phyloP scores from a whole-genome alignment of 257 asterid species.

The Ballota nigra region DNA sequence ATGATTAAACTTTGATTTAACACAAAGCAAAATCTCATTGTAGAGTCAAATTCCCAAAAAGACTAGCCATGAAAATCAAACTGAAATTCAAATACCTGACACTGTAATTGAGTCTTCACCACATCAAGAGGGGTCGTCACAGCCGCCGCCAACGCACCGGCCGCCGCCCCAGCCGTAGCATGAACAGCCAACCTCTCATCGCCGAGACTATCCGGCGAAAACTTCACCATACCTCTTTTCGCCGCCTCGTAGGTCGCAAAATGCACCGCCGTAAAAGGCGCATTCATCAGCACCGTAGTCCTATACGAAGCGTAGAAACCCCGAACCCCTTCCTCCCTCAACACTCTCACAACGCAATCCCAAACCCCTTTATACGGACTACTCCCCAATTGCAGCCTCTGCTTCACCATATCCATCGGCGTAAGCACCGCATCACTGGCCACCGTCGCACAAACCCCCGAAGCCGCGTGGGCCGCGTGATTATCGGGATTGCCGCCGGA shows the following conservation, averaged over 20 bases:
- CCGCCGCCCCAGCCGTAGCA: slow-evolving; percentile 96
- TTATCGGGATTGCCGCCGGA: slow-evolving; percentile 72
- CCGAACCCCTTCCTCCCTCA: slow-evolving; percentile 75
- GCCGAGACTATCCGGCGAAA: slow-evolving; percentile 55
- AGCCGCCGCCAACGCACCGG: slow-evolving; percentile 87
- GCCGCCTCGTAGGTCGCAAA: slow-evolving; percentile 88
- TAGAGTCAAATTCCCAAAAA: too few relatives aligned
- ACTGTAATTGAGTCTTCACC: slow-evolving; percentile 92
- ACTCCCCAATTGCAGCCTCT: slow-evolving; percentile 79
- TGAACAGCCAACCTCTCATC: slow-evolving; percentile 77
- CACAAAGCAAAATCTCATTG: too few relatives aligned
- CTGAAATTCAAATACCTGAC: slow-evolving; percentile 60
- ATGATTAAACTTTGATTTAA: too few relatives aligned
- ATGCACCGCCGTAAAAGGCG: slow-evolving; percentile 94
- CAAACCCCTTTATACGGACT: slow-evolving; percentile 82
- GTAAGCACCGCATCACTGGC: slow-evolving; percentile 90
- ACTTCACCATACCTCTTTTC: slow-evolving; percentile 63
- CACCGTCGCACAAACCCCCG: slow-evolving; percentile 88
- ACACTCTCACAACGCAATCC: slow-evolving; percentile 76
- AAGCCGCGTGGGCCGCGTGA: slow-evolving; percentile 61
- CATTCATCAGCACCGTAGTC: slow-evolving; percentile 94
- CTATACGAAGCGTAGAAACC: slow-evolving; percentile 81
- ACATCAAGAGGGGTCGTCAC: slow-evolving; percentile 95
- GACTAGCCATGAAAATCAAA: too few relatives aligned
- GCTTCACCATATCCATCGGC: slow-evolving; percentile 98